Base-by-base conservation (phyloP, 73 alveolate species). In the Paramecium bursaria region DNA sequence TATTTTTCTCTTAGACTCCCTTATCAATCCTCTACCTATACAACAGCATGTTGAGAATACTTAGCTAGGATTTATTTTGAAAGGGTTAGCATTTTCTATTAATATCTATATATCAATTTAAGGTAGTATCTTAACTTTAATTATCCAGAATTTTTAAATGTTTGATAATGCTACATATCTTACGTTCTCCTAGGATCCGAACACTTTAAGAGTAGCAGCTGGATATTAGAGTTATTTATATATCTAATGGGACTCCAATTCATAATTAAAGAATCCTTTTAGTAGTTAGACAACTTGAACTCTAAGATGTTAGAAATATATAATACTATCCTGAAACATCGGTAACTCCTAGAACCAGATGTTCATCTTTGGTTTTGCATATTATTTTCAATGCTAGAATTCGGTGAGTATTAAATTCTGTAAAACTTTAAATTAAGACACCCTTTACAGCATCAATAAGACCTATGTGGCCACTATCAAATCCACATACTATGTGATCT, bases 11-110 rank as follows among this genome's bases (percentile, higher is more conserved):
- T 57, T 57, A 2, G 17, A 29, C 21, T 13, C 31, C 19, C 11
- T 39, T 7, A 57, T 50, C 3, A 57, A 31, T 25, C 76, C 76
- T 57, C 76, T 57, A n/a, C 76, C 76, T 2, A 57, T 57, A 3
- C 51, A 48, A n/a, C 76, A 57, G n/a, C 50, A 26, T 0, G 76
- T 57, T 27, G 29, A 25, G 31, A 57, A 57, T 57, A 57, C 39
- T 57, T 29, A 30, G 1, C 50, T 25, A 23, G 26, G 30, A 17
- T 44, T 26, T 1, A 57, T 44, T 27, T 57, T 57, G 11, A 33
- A 29, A n/a, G 76, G 49, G 31, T 57, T 57, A 15, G 26, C 39
- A n/a, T 17, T 25, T 26, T 57, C 49, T 25, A 25, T 29, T 2
- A 57, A 27, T 4, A 26, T 25, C 14, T 57, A 17, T 25, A 57